Evolutionary conservation across 2,329 filamentous ascomycete species (phyloP).

Genomic region (Fusarium coicis): DNA sequence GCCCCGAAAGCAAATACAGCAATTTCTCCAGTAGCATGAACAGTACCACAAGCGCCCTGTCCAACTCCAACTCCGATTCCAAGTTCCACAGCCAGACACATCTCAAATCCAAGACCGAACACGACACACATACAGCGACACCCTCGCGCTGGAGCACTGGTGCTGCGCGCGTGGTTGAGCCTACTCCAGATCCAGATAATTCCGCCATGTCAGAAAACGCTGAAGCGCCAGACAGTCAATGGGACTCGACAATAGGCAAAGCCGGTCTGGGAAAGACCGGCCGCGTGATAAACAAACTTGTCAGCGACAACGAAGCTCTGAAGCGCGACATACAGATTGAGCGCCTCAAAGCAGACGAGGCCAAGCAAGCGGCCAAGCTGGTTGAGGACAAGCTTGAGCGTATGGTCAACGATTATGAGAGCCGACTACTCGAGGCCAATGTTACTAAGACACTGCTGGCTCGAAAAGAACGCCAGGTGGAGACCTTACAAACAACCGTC

Average conservation of each 20-base stretch:
- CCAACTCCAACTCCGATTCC: constrained; percentile 53
- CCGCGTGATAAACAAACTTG: constrained; percentile 82
- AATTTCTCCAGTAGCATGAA: constrained; percentile 66
- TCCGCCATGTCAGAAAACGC: constrained; percentile 47
- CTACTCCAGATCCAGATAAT: constrained; percentile 41
- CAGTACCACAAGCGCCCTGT: constrained; percentile 63
- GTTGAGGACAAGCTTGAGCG: constrained; percentile 78
- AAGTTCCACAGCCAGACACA: constrained; percentile 48
- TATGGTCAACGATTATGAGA: constrained; percentile 74
- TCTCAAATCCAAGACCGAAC: constrained; percentile 52
- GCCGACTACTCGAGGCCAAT: constrained; percentile 73
- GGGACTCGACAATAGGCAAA: constrained; percentile 76
- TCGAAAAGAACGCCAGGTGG: constrained; percentile 79
- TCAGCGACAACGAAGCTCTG: constrained; percentile 81
- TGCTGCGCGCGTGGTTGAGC: constrained; percentile 48
- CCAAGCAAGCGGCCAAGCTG: constrained; percentile 74
- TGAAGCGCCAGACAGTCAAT: constrained; percentile 55
- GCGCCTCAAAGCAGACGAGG: constrained; percentile 73
- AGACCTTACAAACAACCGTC: constrained; percentile 71
- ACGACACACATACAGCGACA: constrained; percentile 40
- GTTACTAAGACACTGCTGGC: constrained; percentile 77
- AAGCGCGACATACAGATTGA: constrained; percentile 79
- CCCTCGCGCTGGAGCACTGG: constrained; percentile 49
- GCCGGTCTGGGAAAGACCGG: constrained; percentile 79
- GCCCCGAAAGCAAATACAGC: constrained; percentile 60